These are phyloP conservation scores for Kitagawia praeruptora DNA, from an alignment of 129 eudicot species.

Conservation along the genomic window DNA sequence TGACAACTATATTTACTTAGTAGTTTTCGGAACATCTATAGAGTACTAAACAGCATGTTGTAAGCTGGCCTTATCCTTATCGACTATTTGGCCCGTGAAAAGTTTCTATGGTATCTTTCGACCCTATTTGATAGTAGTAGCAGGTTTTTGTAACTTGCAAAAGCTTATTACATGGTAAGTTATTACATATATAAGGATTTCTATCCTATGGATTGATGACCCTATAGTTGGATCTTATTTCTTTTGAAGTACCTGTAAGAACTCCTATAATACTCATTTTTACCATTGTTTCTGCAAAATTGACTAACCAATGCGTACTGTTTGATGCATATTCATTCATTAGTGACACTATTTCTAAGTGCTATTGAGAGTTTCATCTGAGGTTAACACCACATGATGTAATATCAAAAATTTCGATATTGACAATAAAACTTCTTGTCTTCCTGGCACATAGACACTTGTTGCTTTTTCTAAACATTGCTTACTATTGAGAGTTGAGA, in stretches of 20 bases:
- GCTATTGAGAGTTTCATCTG: not conserved
- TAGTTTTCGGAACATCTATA: not conserved
- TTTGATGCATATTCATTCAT: slow-evolving; percentile 17
- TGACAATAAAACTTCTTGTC: not conserved
- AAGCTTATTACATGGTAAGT: not conserved
- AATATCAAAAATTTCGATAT: too few relatives aligned
- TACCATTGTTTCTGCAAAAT: slow-evolving; percentile 26
- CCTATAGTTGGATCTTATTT: slow-evolving; percentile 27
- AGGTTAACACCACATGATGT: not conserved
- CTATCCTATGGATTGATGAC: slow-evolving; percentile 5
- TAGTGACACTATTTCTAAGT: not conserved
- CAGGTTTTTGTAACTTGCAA: not conserved
- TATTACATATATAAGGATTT: too few relatives aligned
- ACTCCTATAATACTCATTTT: slow-evolving; percentile 28
- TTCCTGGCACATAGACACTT: not conserved
- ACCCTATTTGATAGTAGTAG: not conserved
- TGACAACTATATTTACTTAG: too few relatives aligned
- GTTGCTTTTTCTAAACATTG: not conserved
- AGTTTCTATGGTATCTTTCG: not conserved
- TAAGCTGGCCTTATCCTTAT: not conserved
- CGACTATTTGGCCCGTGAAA: not conserved
- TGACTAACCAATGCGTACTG: slow-evolving; percentile 4
- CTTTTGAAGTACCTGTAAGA: slow-evolving; percentile 23
- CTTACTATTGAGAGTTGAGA: not conserved
- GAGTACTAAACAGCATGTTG: not conserved